Base-by-base conservation (phyloP, 2,329 filamentous ascomycete species). In the Didymella lethalis region DNA sequence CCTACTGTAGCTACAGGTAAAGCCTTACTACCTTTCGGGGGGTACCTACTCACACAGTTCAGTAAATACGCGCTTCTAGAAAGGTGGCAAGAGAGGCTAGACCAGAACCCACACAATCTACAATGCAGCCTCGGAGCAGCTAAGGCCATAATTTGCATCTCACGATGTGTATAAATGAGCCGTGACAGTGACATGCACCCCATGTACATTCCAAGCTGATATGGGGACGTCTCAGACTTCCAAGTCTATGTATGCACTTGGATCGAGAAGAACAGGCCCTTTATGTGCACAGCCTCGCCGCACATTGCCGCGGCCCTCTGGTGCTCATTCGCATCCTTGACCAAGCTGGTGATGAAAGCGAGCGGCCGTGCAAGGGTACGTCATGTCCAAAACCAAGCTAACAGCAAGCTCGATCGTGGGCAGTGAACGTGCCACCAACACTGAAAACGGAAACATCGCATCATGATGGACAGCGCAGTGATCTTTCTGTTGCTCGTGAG, bases 401-500 rank as follows among this genome's bases (percentile, higher is more conserved):
- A 41, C 46, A 47, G 28, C 34, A 18, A 44, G 49, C 54, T 48
- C 49, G 11, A 44, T 47, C 46, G 31, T 26, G 45, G 12, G 38
- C 29, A 45, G 45, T 45, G 32, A 54, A 40, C 38, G 32, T 38
- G 31, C 40, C 40, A 43, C 43, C 49, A 46, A 28, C 50, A 59
- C 20, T 32, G 23, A 47, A 50, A 46, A 28, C 41, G 34, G 46
- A 36, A 49, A 54, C 28, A 43, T 51, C 40, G 20, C 46, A 54
- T 46, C 57, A 52, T 44, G 57, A 34, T 52, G 48, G 16, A 44
- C 36, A 40, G 11, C 36, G 57, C 57, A 52, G 36, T 55, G 52
- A 52, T 47, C 52, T 48, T 38, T 40, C 32, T 55, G 61, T 64
- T 62, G 67, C 66, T 64, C 63, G 57, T 65, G 62, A 59, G 63